phyloP scores from a whole-genome alignment of 2,329 filamentous ascomycete genomes.

The Dothistroma septosporum region DNA sequence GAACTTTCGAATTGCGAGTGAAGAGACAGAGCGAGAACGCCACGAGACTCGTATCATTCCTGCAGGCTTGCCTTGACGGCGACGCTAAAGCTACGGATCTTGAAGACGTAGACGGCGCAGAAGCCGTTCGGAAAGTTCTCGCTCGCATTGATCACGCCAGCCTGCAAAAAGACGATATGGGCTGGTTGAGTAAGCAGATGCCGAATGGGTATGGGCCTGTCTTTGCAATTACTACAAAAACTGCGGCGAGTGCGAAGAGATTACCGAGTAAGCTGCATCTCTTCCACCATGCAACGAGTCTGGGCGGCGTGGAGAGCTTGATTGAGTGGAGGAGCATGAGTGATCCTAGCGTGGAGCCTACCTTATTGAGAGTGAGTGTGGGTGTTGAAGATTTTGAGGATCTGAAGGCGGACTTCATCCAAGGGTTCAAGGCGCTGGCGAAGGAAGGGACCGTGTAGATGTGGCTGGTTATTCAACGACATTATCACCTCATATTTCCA shows the following conservation, averaged over 20 bases:
- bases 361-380: constrained; percentile 74
- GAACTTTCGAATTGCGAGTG: constrained; percentile 82
- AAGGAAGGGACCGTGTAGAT: constrained; percentile 34
- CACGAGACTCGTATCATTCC: constrained; percentile 65
- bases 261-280: constrained; percentile 74
- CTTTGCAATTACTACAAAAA: constrained; percentile 68
- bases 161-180: constrained; percentile 63
- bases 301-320: constrained; percentile 90
- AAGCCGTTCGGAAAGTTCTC: constrained; percentile 53
- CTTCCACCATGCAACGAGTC: constrained; percentile 91
- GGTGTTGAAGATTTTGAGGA: constrained; percentile 87
- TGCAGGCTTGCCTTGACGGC: constrained; percentile 49
- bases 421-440: constrained; percentile 58
- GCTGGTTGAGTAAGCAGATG: constrained; percentile 84
- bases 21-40: constrained; percentile 70
- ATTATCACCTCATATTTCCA: too few species aligned
- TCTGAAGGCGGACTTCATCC: constrained; percentile 67
- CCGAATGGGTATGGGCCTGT: constrained; percentile 85
- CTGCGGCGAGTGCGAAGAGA: constrained; percentile 56
- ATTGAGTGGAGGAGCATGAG: constrained; percentile 96
- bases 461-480: too few species aligned
- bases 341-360: constrained; percentile 66
- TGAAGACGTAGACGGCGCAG: constrained; percentile 39
- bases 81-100: constrained; percentile 9
- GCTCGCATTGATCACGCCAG: constrained; percentile 69